A percentile compares a stretch with the other conserved stretches of the same genome.
Conservation (phyloP, 2,329 filamentous ascomycete species). For the Thielaviopsis musarum region DNA sequence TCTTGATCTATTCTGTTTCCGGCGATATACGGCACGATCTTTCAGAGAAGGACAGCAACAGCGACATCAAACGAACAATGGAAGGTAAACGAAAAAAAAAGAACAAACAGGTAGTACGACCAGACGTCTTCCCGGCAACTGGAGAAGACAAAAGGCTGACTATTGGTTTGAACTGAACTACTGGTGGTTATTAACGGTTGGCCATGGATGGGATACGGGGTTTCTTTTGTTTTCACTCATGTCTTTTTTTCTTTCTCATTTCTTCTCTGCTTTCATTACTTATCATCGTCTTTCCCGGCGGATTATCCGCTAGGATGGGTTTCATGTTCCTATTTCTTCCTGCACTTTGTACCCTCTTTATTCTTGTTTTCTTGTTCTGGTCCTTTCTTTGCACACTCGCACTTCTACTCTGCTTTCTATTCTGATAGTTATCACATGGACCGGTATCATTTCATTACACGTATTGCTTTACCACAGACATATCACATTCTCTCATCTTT, state of each 20-base stretch:
- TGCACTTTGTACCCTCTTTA: background rate
- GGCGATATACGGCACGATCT: background rate
- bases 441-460: constrained; percentile 1
- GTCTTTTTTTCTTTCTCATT: background rate
- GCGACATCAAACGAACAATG: background rate
- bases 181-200: background rate
- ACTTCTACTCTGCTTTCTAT: background rate
- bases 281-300: background rate
- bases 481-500: background rate
- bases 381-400: background rate
- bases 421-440: background rate
- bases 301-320: background rate
- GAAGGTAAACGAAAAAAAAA: background rate
- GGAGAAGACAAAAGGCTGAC: background rate
- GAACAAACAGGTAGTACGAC: background rate
- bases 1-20: background rate
- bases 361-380: background rate
- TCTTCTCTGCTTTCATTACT: background rate
- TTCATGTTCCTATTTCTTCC: background rate
- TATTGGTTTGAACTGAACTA: background rate
- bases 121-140: background rate
- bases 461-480: background rate
- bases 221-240: background rate
- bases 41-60: background rate
- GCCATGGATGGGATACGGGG: background rate